Percentiles rank a stretch among this genome's conserved stretches.
phyloP scores from a whole-genome alignment of 176 grass and related monocot species.

The Rhynchospora tenuis region DNA sequence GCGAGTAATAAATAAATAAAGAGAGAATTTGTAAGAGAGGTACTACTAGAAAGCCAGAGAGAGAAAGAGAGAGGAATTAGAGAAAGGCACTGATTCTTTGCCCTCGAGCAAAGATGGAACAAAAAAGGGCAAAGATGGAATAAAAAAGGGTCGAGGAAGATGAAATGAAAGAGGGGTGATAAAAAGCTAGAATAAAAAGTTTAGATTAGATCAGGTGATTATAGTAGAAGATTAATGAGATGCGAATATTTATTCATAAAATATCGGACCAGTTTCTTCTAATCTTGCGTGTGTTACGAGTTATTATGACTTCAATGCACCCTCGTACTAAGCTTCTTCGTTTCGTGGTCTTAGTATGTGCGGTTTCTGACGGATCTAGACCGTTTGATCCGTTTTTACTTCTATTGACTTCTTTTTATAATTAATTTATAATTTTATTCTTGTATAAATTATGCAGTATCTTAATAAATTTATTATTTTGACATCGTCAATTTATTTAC shows the following conservation, averaged over 20 bases:
- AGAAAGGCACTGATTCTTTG: slow-evolving; percentile 21
- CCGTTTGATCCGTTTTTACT: background rate
- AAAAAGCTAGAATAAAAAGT: background rate
- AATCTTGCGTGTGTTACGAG: background rate
- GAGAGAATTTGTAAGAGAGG: background rate
- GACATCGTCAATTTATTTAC: too few relatives aligned
- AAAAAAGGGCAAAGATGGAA: background rate
- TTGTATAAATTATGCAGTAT: too few relatives aligned
- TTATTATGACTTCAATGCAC: background rate
- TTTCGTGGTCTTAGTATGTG: too few relatives aligned
- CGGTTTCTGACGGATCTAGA: background rate
- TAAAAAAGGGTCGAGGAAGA: background rate
- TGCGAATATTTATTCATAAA: background rate
- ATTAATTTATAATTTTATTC: too few relatives aligned
- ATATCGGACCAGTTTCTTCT: background rate
- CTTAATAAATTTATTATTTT: too few relatives aligned
- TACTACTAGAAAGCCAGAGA: background rate
- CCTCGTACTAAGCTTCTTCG: too few relatives aligned
- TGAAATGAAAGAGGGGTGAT: background rate
- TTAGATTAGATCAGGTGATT: background rate
- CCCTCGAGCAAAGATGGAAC: slow-evolving; percentile 13
- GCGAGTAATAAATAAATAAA: background rate
- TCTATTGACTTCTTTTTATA: background rate
- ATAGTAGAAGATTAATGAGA: background rate
- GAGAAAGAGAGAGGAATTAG: background rate